Conservation (phyloP, 495 filamentous ascomycete species). For the Hypoxylon subgilvum region DNA sequence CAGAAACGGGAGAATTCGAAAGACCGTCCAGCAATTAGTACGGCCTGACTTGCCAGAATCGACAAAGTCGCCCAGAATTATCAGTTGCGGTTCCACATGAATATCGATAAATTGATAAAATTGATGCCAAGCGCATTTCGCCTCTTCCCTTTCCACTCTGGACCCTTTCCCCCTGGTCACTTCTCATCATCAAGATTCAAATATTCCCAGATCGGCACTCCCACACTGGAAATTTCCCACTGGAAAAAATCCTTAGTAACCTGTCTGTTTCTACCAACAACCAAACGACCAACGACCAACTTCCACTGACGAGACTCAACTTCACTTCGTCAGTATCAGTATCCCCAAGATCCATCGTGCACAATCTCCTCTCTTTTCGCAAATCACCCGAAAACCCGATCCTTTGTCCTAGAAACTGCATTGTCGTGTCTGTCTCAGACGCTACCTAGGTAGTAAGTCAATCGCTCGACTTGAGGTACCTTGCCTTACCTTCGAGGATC, state of each 20-base stretch:
- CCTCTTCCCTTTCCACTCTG: slow-evolving; percentile 16
- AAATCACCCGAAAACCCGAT: not conserved
- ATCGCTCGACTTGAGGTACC: not conserved
- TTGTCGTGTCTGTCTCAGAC: no score
- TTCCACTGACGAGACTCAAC: no score
- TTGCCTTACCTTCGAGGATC: no score
- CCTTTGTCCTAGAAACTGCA: not conserved
- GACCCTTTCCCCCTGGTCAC: slow-evolving; percentile 21
- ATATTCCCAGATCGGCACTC: slow-evolving; percentile 27
- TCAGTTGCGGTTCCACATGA: slow-evolving; percentile 9
- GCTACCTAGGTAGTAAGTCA: not conserved
- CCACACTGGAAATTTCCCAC: slow-evolving; percentile 1
- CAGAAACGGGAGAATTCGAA: not conserved
- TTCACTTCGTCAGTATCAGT: slow-evolving; percentile 12
- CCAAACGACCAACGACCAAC: no score
- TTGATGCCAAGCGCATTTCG: slow-evolving; percentile 28
- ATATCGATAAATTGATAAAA: no score
- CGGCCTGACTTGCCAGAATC: slow-evolving; percentile 8
- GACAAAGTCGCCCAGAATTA: not conserved
- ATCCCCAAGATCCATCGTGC: slow-evolving; percentile 24
- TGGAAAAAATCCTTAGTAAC: slow-evolving; percentile 24
- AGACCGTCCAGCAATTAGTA: slow-evolving; percentile 28
- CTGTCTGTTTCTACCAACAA: slow-evolving; percentile 3
- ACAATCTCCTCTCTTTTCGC: slow-evolving; percentile 4
- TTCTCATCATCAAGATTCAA: slow-evolving; percentile 26